These are phyloP conservation scores for Lasiodiplodia hormozganensis DNA, from an alignment of 2,329 filamentous ascomycete species.

Conservation along the genomic window DNA sequence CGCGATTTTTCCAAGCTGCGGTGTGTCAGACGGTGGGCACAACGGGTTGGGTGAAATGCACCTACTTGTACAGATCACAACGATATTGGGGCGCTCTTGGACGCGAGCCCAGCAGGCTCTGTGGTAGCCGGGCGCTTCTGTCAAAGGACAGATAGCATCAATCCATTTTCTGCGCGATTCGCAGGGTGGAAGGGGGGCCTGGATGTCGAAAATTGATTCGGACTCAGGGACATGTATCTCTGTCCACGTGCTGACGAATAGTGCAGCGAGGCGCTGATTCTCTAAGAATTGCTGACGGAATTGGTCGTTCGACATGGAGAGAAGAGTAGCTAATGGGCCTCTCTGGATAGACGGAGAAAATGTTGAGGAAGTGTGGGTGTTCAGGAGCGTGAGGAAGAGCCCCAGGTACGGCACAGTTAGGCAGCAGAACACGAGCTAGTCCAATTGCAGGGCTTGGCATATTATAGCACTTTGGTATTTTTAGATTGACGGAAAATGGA, in stretches of 20 bases:
- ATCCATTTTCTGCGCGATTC: background rate
- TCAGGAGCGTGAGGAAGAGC: background rate
- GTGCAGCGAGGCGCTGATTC: background rate
- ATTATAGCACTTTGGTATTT: background rate
- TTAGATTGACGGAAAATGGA: background rate
- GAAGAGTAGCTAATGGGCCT: no score
- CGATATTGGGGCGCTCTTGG: background rate
- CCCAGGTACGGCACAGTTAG: background rate
- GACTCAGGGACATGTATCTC: background rate
- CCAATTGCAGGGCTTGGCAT: background rate
- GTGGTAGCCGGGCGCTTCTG: background rate
- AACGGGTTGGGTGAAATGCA: background rate
- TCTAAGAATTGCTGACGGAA: background rate
- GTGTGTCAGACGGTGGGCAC: background rate
- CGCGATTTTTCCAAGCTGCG: background rate
- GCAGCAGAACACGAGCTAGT: background rate
- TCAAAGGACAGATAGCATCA: background rate
- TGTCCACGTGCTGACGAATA: background rate
- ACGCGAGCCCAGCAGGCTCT: background rate
- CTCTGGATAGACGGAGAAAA: no score
- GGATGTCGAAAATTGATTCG: background rate
- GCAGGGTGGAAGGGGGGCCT: background rate
- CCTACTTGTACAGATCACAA: background rate
- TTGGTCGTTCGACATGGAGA: background rate
- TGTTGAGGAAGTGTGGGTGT: background rate